Percentiles rank a stretch among this genome's conserved stretches.
Conservation (phyloP, 768 basidiomycete species). For the Panaeolus papilionaceus region DNA sequence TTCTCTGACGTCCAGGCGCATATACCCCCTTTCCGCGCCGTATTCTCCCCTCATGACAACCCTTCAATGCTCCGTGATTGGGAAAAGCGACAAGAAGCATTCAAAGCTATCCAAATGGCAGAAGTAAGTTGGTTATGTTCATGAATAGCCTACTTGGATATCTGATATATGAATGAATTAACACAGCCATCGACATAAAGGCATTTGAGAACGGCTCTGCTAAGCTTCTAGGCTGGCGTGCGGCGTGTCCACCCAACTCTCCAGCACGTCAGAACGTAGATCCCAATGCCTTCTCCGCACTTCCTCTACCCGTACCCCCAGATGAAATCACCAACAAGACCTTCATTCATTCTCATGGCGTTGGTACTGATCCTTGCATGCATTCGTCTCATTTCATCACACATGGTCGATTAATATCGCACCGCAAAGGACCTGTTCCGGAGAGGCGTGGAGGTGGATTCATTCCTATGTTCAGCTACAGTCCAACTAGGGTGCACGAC, state of each 20-base stretch:
- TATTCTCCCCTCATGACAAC: conserved; percentile 52
- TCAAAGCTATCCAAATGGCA: conserved; percentile 30
- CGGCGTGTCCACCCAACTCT: conserved; percentile 41
- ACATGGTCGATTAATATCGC: conserved; percentile 60
- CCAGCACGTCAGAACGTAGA: conserved; percentile 34
- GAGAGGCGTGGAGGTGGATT: conserved; percentile 35
- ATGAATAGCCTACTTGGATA: not conserved
- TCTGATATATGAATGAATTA: not conserved
- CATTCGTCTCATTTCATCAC: conserved; percentile 45
- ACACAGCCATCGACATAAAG: not conserved
- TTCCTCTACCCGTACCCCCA: conserved; percentile 23
- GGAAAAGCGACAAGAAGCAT: conserved; percentile 36
- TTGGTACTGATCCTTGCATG: conserved; percentile 53
- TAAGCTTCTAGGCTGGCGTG: conserved; percentile 40
- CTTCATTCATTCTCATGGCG: conserved; percentile 53
- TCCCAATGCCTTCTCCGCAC: conserved; percentile 19
- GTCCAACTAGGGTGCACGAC: conserved; percentile 54
- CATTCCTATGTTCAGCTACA: conserved; percentile 60
- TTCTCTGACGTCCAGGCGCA: conserved; percentile 42
- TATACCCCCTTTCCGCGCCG: conserved; percentile 51
- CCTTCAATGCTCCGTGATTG: conserved; percentile 43
- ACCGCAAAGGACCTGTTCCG: conserved; percentile 50
- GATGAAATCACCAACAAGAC: conserved; percentile 32
- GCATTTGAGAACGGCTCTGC: not conserved
- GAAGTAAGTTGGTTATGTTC: not conserved